phyloP scores from a whole-genome alignment of 179 eudicot genomes.

The Spergularia azorica region DNA sequence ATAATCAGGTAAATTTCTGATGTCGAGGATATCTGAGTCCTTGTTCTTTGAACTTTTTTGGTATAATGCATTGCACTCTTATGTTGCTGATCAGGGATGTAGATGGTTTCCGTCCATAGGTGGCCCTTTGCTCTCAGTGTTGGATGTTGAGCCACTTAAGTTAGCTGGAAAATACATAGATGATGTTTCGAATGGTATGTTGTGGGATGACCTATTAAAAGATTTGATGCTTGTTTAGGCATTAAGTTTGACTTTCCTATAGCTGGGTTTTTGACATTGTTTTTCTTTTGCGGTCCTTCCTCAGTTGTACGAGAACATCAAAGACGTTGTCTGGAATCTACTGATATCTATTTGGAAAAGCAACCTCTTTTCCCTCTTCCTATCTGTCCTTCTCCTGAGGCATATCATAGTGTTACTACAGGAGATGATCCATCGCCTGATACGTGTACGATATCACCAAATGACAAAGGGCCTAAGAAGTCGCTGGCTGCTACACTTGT shows the following conservation, averaged over 20 bases:
- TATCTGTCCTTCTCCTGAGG: slow-evolving; percentile 32
- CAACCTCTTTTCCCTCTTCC: slow-evolving; percentile 72
- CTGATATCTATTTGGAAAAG: slow-evolving; percentile 42
- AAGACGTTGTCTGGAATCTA: slow-evolving; percentile 48
- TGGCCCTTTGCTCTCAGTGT: slow-evolving; percentile 66
- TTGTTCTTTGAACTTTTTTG: slow-evolving; percentile 26
- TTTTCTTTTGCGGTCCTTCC: slow-evolving; percentile 1
- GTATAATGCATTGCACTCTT: slow-evolving; percentile 23
- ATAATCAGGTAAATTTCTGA: slow-evolving; percentile 35
- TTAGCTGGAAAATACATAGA: slow-evolving; percentile 68
- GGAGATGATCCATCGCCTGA: slow-evolving; percentile 29
- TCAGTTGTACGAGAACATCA: slow-evolving; percentile 72
- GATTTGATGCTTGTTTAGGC: slow-evolving; percentile 14
- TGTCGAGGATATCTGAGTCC: slow-evolving; percentile 27
- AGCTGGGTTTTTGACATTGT: slow-evolving; percentile 18
- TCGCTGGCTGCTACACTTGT: slow-evolving; percentile 84
- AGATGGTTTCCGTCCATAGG: slow-evolving; percentile 56
- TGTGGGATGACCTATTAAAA: background rate
- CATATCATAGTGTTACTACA: slow-evolving; percentile 27
- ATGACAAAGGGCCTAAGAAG: slow-evolving; percentile 55
- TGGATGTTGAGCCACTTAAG: slow-evolving; percentile 84
- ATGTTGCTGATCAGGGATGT: slow-evolving; percentile 35
- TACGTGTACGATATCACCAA: slow-evolving; percentile 31
- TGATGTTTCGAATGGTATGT: slow-evolving; percentile 82
- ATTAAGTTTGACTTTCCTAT: slow-evolving; percentile 15